These are phyloP conservation scores for Fusarium mexicanum DNA, from an alignment of 2,329 filamentous ascomycete species.

Conservation along the genomic window DNA sequence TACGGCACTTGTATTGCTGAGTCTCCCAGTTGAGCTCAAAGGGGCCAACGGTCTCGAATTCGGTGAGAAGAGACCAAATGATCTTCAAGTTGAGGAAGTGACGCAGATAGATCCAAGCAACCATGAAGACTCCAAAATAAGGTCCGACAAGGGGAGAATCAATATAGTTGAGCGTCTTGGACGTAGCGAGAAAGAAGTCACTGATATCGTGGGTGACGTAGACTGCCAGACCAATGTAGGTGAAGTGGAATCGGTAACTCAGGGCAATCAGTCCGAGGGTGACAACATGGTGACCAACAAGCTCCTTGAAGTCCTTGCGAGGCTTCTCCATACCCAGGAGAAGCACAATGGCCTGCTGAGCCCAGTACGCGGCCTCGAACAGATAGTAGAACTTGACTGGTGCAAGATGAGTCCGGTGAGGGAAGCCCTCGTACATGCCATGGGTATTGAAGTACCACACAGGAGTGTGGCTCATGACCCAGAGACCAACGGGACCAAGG, in stretches of 20 bases:
- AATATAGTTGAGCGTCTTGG: conserved; percentile 91
- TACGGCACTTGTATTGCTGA: conserved; percentile 79
- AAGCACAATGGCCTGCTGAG: conserved; percentile 90
- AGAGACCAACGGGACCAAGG: conserved; percentile 85
- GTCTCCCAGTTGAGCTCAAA: conserved; percentile 81
- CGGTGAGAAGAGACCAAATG: conserved; percentile 77
- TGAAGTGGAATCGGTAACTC: conserved; percentile 97
- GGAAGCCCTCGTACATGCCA: conserved; percentile 90
- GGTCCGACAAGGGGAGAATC: conserved; percentile 81
- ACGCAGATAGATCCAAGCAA: conserved; percentile 87
- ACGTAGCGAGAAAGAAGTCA: conserved; percentile 95
- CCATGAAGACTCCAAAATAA: conserved; percentile 86
- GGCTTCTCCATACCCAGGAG: conserved; percentile 90
- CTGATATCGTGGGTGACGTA: conserved; percentile 96
- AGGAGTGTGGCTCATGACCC: conserved; percentile 89
- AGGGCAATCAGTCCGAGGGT: conserved; percentile 83
- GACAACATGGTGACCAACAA: conserved; percentile 91
- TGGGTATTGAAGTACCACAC: conserved; percentile 96
- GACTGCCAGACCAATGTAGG: conserved; percentile 90
- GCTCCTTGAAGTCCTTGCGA: conserved; percentile 92
- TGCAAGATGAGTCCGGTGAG: conserved; percentile 82
- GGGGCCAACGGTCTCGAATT: conserved; percentile 78
- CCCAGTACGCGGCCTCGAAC: conserved; percentile 94
- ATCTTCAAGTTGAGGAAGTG: conserved; percentile 86
- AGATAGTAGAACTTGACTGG: conserved; percentile 96